Base-by-base conservation (phyloP, 2,329 filamentous ascomycete genomes). In the Fusarium burgessii region DNA sequence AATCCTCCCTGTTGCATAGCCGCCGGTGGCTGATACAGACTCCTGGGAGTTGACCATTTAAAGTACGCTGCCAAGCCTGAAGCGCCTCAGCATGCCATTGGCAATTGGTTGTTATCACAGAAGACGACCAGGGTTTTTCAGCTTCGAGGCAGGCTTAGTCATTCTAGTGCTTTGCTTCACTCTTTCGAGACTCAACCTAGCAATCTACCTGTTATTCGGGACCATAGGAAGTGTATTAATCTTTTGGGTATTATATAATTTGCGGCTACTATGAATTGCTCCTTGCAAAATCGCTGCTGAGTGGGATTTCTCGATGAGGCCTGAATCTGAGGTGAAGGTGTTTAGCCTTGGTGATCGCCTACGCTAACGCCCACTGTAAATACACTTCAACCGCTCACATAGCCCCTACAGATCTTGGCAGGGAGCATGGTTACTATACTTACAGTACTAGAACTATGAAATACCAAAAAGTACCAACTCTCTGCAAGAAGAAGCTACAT, bases 201-300 rank as follows among this genome's bases (percentile, higher is more conserved):
- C 12, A 11, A n/a, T 25, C 47, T 50, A 17, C 47, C 47, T 18
- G 9, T 7, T 23, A 18, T 11, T 29, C 29, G 10, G 7, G 29
- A 29, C 29, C 7, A 9, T 11, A 18, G 29, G 12, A 29, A 7
- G 4, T 50, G 18, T 14, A 18, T 6, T 8, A 49, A 9, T 4
- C 29, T 6, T 33, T 7, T 2, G 4, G 9, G 10, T 13, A 14
- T 18, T 14, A 18, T 5, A 18, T 5, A 5, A 18, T 10, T 10
- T 13, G 2, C 29, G 13, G 13, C 4, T 4, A 0, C 2, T 18
- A 13, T 13, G 12, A 10, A 32, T 3, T 23, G 20, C 1, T 6
- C 14, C n/a, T 2, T 0, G 6, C 5, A 18, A 13, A 20, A 14
- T 6, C 17, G n/a, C 6, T 35, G 20, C 29, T 10, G 15, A 10